Base-by-base conservation (phyloP, 306 rosid species). In the Rosa multiflora region DNA sequence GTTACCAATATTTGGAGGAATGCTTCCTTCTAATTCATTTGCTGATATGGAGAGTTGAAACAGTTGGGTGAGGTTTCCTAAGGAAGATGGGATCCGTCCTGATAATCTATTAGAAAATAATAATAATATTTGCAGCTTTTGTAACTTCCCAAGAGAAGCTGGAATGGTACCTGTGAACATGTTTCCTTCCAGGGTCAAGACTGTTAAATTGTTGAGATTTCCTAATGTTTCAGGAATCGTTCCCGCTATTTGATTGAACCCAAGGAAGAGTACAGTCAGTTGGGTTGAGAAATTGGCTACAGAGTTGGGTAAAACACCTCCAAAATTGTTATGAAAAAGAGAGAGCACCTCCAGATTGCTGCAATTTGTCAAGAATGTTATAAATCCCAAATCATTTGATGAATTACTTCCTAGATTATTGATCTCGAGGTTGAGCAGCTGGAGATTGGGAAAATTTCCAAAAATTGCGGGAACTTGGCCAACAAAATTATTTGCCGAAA, bases 291-390 rank as follows among this genome's bases (percentile, higher is more conserved):
- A 80, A 53, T 88, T 86, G 43, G 76, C 84, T 12, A 80, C 12
- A 2, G 69, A 53, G 1, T 69, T 46, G 3, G 88, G 87, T 17
- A 88, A 76, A 43, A 8, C 62, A 39, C 88, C 89, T 68, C 87
- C 86, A 68, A 88, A 88, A 5, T 78, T 82, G 66, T 88, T 86
- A 0, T n/a, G n/a, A n/a, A n/a, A n/a, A n/a, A n/a, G n/a, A n/a
- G 26, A 23, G 0, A 23, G 26, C 26, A 0, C 26, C 26, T 0
- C 0, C 72, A 86, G 35, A 21, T 35, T 26, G 75, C 81, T 88
- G 58, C 83, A 76, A 5, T 86, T 82, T 56, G 35, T 14, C 78
- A 88, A 56, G 26, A 81, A 15, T 11, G 80, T 42, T 21, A 86
- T 42, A 78, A 83, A 88, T 1, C 70, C 76, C 77, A 81, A 79